Evolutionary conservation across 2,329 filamentous ascomycete species (phyloP), one percentile per base, ranked within the genome.

Genomic region (Penicillium brasilianum): DNA sequence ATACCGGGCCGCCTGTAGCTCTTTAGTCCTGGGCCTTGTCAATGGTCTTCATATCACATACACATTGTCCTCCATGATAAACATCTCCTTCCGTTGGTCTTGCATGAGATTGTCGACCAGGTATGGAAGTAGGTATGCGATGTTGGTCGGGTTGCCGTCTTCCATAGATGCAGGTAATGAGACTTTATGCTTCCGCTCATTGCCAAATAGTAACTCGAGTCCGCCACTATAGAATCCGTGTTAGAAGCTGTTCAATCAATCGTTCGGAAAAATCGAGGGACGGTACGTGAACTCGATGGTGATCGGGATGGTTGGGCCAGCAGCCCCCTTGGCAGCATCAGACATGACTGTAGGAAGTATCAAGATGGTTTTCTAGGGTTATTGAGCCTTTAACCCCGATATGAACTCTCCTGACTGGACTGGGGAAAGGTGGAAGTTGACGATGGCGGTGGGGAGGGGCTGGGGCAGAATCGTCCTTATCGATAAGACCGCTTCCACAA

Each of bases 151-250:
- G 59, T 81, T 80, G 52, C 88, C 88, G 62, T 86, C 79, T 56
- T 83, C 79, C 71, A 88, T 84, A 58, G 74, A 83, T 32, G 84
- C 78, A 20, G 94, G 92, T 44, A 98, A 77, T 3, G 83, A 79
- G 49, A 99, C 75, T 22, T 83, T 80, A 75, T 94, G 91, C 69
- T 88, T 90, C 58, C 89, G 87, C 78, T 92, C 83, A 75, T 97
- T 90, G 34, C 89, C 87, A 80, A 99, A 99, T 66, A 99, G 88
- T 81, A 97, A 90, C 80, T 99, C 95, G 18, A 99, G 86, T 22
- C 95, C 95, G 64, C 95, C 95, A 66, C 95, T 93, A 66, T 69
- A 37, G 54, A 55, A 37, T 58, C 39, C 32, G 13, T 57, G 54
- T 63, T 55, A 56, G 37, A 58, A 14, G 25, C 44, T 14, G 43